Conservation (phyloP, 495 filamentous ascomycete species). For the Talaromyces liani region DNA sequence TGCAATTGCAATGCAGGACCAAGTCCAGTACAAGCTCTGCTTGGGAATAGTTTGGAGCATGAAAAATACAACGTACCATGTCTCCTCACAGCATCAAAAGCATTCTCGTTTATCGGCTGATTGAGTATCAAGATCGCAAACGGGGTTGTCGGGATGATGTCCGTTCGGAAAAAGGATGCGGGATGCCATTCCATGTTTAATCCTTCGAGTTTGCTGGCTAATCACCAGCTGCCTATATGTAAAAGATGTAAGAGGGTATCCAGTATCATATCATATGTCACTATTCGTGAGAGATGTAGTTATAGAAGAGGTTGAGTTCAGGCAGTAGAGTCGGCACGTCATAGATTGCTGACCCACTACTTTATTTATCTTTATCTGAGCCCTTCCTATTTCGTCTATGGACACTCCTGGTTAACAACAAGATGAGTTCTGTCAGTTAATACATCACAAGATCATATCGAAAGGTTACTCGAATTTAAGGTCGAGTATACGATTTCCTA, state of each 20-base stretch:
- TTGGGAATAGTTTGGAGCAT: background rate
- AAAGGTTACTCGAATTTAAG: no score
- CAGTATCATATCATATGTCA: background rate
- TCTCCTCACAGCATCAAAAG: conserved; percentile 45
- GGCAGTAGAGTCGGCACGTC: background rate
- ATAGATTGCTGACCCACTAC: background rate
- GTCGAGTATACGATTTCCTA: no score
- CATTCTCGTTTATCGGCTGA: conserved; percentile 52
- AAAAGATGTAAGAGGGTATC: background rate
- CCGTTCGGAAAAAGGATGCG: conserved; percentile 36
- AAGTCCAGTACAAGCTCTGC: background rate
- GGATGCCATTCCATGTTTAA: conserved; percentile 42
- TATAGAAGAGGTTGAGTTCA: background rate
- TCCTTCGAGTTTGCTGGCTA: no score
- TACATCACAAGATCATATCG: no score
- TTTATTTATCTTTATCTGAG: background rate
- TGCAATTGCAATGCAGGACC: background rate
- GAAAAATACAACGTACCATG: conserved; percentile 39
- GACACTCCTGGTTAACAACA: no score
- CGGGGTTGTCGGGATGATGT: conserved; percentile 19
- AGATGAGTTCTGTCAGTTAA: no score
- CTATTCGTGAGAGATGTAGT: background rate
- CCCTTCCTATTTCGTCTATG: background rate
- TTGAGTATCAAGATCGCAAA: conserved; percentile 66
- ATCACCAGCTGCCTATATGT: no score